Conservation (phyloP, 441 rosid species). For the Monsonia emarginata region DNA sequence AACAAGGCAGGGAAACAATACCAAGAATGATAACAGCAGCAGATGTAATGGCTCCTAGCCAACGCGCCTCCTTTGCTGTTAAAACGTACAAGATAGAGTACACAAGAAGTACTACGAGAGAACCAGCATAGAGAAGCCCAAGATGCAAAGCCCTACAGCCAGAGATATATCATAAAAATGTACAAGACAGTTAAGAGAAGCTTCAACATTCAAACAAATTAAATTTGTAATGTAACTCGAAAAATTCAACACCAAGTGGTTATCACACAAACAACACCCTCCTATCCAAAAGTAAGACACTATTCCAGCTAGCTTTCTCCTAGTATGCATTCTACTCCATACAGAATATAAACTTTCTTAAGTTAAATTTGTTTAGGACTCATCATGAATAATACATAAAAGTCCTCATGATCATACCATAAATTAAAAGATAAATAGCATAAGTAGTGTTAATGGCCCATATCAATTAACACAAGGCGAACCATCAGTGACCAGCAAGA, state of each 20-base stretch:
- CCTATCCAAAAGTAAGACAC: background rate
- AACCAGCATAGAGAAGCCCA: slow-evolving; percentile 81
- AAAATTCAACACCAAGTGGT: background rate
- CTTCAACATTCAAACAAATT: background rate
- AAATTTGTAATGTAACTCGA: too few species aligned
- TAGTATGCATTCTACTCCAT: background rate
- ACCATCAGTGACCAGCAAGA: slow-evolving; percentile 5
- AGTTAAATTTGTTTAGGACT: background rate
- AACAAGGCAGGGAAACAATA: slow-evolving; percentile 21
- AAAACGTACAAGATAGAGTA: slow-evolving; percentile 90
- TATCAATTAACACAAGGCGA: slow-evolving; percentile 1
- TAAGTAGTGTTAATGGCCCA: background rate
- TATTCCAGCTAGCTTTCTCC: background rate
- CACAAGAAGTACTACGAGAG: slow-evolving; percentile 78
- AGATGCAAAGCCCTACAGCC: slow-evolving; percentile 90
- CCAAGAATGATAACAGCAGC: slow-evolving; percentile 95
- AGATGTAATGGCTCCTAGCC: slow-evolving; percentile 98
- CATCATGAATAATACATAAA: background rate
- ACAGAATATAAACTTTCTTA: background rate
- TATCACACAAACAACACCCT: background rate
- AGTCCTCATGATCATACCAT: background rate
- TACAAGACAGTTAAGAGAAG: slow-evolving; percentile 2
- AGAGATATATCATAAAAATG: slow-evolving; percentile 17
- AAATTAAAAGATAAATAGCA: background rate
- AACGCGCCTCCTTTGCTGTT: slow-evolving; percentile 84